These are phyloP conservation scores for Lactifluus piperatus DNA, from an alignment of 768 basidiomycete species.

Conservation along the genomic window DNA sequence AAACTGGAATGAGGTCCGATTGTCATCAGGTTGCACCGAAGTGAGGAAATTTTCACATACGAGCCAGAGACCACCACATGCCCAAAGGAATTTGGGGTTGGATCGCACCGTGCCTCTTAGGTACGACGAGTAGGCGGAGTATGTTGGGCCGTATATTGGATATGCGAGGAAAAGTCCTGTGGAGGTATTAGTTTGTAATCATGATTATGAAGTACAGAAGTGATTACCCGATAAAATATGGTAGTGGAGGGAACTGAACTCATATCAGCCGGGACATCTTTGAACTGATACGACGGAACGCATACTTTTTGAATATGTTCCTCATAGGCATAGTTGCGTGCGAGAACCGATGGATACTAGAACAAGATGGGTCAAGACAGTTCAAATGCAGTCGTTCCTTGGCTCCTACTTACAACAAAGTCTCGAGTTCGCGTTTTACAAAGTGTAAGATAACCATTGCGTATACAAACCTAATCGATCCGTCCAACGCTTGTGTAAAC, in stretches of 20 bases:
- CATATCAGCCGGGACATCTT: not conserved
- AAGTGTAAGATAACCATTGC: conserved; percentile 80
- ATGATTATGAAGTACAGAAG: not conserved
- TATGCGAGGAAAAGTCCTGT: conserved; percentile 68
- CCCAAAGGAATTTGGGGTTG: conserved; percentile 58
- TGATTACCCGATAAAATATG: conserved; percentile 59
- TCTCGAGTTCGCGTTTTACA: conserved; percentile 86
- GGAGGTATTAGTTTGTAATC: conserved; percentile 1
- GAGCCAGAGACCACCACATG: conserved; percentile 58
- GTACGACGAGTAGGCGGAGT: conserved; percentile 54
- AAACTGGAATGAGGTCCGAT: conserved; percentile 42
- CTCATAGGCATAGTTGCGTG: conserved; percentile 84
- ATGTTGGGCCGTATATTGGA: conserved; percentile 76
- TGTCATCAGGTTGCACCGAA: not conserved
- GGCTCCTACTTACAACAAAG: conserved; percentile 56
- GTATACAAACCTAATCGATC: conserved; percentile 47
- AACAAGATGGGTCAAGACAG: not conserved
- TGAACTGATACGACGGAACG: not conserved
- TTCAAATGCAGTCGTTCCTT: not conserved
- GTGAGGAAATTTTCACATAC: conserved; percentile 39
- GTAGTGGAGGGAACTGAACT: conserved; percentile 79
- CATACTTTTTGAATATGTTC: conserved; percentile 88
- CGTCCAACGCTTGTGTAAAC: not conserved
- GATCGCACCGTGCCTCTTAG: conserved; percentile 55
- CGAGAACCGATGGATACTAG: conserved; percentile 89